phyloP scores from a whole-genome alignment of 176 grass and related monocot genomes.

The Ananas comosus region DNA sequence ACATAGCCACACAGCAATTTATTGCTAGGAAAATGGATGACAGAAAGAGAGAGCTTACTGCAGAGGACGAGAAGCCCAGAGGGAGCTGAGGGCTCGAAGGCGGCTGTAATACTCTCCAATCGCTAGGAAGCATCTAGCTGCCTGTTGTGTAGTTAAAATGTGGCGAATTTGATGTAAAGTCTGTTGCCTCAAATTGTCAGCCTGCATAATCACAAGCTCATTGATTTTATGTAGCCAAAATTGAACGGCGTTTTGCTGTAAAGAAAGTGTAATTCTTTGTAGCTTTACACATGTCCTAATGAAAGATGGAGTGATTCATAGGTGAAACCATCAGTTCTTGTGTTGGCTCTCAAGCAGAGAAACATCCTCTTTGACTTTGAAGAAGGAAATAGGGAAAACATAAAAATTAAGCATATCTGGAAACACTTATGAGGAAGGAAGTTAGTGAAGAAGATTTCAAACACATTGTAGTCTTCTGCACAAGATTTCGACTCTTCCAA shows the following conservation, averaged over 20 bases:
- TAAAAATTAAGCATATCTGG: no score
- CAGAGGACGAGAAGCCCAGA: constrained; percentile 72
- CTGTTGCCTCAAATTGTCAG: constrained; percentile 85
- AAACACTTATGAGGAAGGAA: not conserved
- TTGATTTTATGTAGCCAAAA: no score
- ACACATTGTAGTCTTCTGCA: constrained; percentile 6
- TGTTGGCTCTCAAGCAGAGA: constrained; percentile 7
- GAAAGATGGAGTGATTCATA: constrained; percentile 7
- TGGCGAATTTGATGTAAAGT: constrained; percentile 72
- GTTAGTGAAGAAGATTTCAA: not conserved
- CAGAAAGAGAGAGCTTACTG: constrained; percentile 42
- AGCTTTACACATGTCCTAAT: not conserved
- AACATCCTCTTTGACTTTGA: not conserved
- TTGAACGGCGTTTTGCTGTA: no score
- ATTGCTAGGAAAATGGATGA: not conserved
- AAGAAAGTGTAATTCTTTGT: no score
- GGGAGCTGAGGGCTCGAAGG: constrained; percentile 79
- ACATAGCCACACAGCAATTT: no score
- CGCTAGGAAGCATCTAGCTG: constrained; percentile 66
- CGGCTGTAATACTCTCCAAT: constrained; percentile 88
- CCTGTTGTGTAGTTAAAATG: constrained; percentile 56
- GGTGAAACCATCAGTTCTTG: constrained; percentile 20
- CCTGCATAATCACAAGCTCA: constrained; percentile 33
- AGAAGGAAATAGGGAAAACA: constrained; percentile 1
- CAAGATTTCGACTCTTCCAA: not conserved